These are phyloP conservation scores for Ophiosphaerella korrae DNA, from an alignment of 2,329 filamentous ascomycete genomes.

Conservation along the genomic window DNA sequence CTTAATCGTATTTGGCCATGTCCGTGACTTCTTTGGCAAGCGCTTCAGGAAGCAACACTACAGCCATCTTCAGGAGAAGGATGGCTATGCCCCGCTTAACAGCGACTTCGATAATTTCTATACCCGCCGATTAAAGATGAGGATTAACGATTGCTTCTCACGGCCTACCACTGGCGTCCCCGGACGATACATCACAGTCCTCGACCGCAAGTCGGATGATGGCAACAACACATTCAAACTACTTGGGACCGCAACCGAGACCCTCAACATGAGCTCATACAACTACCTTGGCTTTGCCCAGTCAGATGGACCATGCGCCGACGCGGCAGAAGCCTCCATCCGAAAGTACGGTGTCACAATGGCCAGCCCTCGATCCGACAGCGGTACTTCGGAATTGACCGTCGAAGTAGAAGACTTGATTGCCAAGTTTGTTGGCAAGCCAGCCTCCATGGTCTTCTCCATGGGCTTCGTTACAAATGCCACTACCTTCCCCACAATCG, in stretches of 20 bases:
- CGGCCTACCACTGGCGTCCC: slow-evolving; percentile 91
- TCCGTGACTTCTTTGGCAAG: slow-evolving; percentile 98
- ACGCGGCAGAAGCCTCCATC: slow-evolving; percentile 84
- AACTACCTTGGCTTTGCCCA: slow-evolving; percentile 99
- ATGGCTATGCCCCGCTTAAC: slow-evolving; percentile 94
- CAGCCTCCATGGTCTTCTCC: slow-evolving; percentile 93
- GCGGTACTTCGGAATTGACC: slow-evolving; percentile 85
- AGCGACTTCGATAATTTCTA: slow-evolving; percentile 99
- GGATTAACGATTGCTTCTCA: slow-evolving; percentile 96
- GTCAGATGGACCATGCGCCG: slow-evolving; percentile 94
- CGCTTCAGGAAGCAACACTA: slow-evolving; percentile 88
- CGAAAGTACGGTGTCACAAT: slow-evolving; percentile 84
- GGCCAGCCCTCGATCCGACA: slow-evolving; percentile 80
- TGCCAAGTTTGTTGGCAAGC: slow-evolving; percentile 91
- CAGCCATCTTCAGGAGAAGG: slow-evolving; percentile 76
- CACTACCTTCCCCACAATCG: slow-evolving; percentile 86
- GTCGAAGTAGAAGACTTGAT: slow-evolving; percentile 88
- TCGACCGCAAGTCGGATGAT: slow-evolving; percentile 89
- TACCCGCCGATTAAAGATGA: slow-evolving; percentile 85
- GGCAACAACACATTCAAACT: slow-evolving; percentile 90
- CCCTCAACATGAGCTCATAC: slow-evolving; percentile 98
- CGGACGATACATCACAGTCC: slow-evolving; percentile 87
- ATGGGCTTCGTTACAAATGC: slow-evolving; percentile 99
- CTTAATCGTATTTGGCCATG: slow-evolving; percentile 91
- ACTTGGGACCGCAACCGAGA: slow-evolving; percentile 90